Conservation (phyloP, 1,284 basidiomycete species). For the Phellinidium pouzarii region DNA sequence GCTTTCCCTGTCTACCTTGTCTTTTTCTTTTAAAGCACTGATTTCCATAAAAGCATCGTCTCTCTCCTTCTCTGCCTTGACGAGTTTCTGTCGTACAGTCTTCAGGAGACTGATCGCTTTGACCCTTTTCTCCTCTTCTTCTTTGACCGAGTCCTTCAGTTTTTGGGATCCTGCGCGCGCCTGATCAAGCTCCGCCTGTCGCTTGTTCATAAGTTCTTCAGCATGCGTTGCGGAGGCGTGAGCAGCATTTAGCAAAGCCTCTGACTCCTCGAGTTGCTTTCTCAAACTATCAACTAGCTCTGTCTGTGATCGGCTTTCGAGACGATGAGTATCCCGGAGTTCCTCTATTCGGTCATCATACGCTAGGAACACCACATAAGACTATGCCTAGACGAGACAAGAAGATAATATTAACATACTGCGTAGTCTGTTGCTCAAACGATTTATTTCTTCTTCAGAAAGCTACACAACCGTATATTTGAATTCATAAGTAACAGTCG, state of each 20-base stretch:
- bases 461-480: constrained; percentile 35
- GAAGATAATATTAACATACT: constrained; percentile 38
- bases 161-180: constrained; percentile 58
- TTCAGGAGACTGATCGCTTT: constrained; percentile 84
- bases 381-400: not conserved
- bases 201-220: constrained; percentile 43
- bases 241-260: constrained; percentile 57
- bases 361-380: constrained; percentile 37
- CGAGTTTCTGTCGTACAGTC: constrained; percentile 86
- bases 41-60: constrained; percentile 68
- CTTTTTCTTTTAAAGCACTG: constrained; percentile 46
- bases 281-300: constrained; percentile 67
- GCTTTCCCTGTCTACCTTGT: constrained; percentile 54
- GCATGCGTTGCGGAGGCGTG: constrained; percentile 38
- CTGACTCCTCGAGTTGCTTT: constrained; percentile 61
- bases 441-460: constrained; percentile 66
- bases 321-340: constrained; percentile 71
- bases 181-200: constrained; percentile 46
- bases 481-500: not conserved
- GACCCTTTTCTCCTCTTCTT: constrained; percentile 93
- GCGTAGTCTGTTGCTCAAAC: constrained; percentile 63
- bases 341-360: constrained; percentile 83
- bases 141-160: constrained; percentile 61
- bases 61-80: constrained; percentile 88
- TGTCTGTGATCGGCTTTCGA: constrained; percentile 71